Conservation (phyloP, 2,329 filamentous ascomycete species). For the Nothophoma quercina region DNA sequence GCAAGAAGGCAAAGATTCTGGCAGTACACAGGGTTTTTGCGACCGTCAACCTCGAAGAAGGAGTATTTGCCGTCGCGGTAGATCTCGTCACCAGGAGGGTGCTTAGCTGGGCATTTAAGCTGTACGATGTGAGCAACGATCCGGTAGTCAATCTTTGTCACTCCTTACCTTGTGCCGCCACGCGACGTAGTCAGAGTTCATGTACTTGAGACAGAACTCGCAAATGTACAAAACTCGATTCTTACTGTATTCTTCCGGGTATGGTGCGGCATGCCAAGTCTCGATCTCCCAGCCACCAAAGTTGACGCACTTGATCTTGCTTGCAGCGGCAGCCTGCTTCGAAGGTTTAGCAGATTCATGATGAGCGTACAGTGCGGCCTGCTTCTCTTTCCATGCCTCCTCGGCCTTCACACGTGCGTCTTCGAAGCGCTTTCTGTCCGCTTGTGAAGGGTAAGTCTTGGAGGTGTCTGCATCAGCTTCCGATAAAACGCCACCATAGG, state of each 20-base stretch:
- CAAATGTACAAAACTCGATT: slow-evolving; percentile 98
- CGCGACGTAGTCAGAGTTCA: slow-evolving; percentile 98
- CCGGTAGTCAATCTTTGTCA: too few species aligned
- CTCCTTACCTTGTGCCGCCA: slow-evolving; percentile 82
- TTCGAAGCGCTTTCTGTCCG: slow-evolving; percentile 87
- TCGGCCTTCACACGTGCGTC: slow-evolving; percentile 90
- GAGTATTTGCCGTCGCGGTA: slow-evolving; percentile 91
- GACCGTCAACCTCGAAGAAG: slow-evolving; percentile 96
- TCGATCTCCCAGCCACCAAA: slow-evolving; percentile 98
- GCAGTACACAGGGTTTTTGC: slow-evolving; percentile 98
- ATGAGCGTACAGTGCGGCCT: slow-evolving; percentile 70
- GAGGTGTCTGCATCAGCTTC: slow-evolving; percentile 91
- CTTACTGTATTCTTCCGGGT: slow-evolving; percentile 96
- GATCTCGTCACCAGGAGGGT: slow-evolving; percentile 96
- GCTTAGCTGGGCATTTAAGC: slow-evolving; percentile 90
- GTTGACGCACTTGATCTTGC: slow-evolving; percentile 98
- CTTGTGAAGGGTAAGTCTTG: slow-evolving; percentile 80
- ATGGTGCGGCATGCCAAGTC: slow-evolving; percentile 98
- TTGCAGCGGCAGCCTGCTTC: slow-evolving; percentile 84
- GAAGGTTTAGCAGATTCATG: slow-evolving; percentile 59
- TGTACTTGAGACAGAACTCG: slow-evolving; percentile 99
- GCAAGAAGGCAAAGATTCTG: slow-evolving; percentile 95
- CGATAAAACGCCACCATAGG: slow-evolving; percentile 90
- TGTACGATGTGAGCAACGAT: slow-evolving; percentile 35
- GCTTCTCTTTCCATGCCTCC: slow-evolving; percentile 82